A percentile compares a stretch with the other conserved stretches of the same genome.
These are phyloP conservation scores for Stachybotrys chlorohalonatus DNA, from an alignment of 2,329 filamentous ascomycete species.

Conservation along the genomic window DNA sequence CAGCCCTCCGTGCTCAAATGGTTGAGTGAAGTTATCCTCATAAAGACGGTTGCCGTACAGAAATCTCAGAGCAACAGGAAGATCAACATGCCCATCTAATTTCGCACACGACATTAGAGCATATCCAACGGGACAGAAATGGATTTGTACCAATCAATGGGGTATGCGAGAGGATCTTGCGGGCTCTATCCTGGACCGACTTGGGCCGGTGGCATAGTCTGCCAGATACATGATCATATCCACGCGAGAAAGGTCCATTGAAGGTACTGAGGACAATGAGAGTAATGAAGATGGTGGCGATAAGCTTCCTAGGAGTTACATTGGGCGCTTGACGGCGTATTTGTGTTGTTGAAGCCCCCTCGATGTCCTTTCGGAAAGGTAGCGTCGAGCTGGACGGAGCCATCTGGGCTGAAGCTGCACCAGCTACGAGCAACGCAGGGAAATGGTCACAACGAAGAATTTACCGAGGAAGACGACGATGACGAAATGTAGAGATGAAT, in stretches of 20 bases:
- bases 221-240: constrained; percentile 13
- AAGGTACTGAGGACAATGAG: constrained; percentile 17
- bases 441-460: background rate
- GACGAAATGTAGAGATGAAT: too few relatives aligned
- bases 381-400: background rate
- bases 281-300: constrained; percentile 13
- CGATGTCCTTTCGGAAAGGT: background rate
- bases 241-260: constrained; percentile 12
- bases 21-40: constrained; percentile 58
- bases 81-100: constrained; percentile 84
- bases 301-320: constrained; percentile 13
- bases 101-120: background rate
- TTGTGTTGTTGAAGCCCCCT: background rate
- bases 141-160: constrained; percentile 39
- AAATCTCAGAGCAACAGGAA: constrained; percentile 63
- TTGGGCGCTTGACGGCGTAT: constrained; percentile 4
- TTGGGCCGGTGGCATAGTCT: constrained; percentile 15
- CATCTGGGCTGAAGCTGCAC: background rate
- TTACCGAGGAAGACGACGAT: too few relatives aligned
- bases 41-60: constrained; percentile 72
- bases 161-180: constrained; percentile 32
- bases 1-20: constrained; percentile 64
- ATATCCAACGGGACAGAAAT: background rate
- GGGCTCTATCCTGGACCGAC: constrained; percentile 35
- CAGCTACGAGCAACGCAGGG: background rate